Conservation (phyloP, 2,329 filamentous ascomycete genomes). For the Pestalotiopsis sp. region DNA sequence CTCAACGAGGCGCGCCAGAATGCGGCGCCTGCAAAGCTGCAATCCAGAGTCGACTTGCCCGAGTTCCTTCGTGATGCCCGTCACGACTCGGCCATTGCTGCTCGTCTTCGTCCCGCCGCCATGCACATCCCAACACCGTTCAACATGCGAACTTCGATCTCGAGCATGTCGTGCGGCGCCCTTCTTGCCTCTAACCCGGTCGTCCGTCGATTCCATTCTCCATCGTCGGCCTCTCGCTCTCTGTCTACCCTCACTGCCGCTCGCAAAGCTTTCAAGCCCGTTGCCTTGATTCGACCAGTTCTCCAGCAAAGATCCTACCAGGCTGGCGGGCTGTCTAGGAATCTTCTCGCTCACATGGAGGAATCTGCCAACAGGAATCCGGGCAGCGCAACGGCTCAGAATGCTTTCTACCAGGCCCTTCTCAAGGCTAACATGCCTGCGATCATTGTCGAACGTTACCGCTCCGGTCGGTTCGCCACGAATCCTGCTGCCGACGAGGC, state of each 20-base stretch:
- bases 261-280: constrained; percentile 18
- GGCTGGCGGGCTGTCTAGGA: constrained; percentile 55
- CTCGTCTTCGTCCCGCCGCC: constrained; percentile 13
- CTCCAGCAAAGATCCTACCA: constrained; percentile 40
- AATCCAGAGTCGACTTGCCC: constrained; percentile 29
- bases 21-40: background rate
- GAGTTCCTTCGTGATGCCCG: constrained; percentile 34
- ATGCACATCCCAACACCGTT: constrained; percentile 25
- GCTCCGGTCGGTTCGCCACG: constrained; percentile 80
- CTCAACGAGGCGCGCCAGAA: background rate
- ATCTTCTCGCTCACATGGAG: constrained; percentile 81
- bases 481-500: constrained; percentile 77
- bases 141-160: constrained; percentile 34
- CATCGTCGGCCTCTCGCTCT: constrained; percentile 20
- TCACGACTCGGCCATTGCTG: constrained; percentile 20
- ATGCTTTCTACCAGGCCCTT: constrained; percentile 90
- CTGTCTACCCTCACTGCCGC: constrained; percentile 24
- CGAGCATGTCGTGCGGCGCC: constrained; percentile 29
- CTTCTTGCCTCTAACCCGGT: constrained; percentile 31
- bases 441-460: constrained; percentile 88
- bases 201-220: constrained; percentile 24
- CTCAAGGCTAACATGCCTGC: constrained; percentile 91
- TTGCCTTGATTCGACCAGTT: constrained; percentile 16
- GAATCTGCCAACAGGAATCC: constrained; percentile 93
- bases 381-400: constrained; percentile 82